Percentiles rank a stretch among this genome's conserved stretches.
These are phyloP conservation scores for Psilocybe cyanescens DNA, from an alignment of 768 basidiomycete genomes.

Conservation along the genomic window DNA sequence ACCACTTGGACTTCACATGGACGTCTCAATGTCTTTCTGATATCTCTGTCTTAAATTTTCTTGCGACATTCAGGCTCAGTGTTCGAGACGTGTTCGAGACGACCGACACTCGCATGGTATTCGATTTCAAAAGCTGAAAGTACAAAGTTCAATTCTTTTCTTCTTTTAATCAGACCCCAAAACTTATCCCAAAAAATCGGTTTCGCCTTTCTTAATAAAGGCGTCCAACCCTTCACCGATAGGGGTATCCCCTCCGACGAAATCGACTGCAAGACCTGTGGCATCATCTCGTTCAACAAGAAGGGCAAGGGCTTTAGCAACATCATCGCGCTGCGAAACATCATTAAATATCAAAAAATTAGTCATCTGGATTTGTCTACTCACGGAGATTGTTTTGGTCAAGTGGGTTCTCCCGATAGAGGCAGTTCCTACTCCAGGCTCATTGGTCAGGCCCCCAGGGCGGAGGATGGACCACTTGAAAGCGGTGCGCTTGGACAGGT, in stretches of 20 bases:
- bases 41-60: too few species aligned
- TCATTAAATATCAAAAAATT: neutral
- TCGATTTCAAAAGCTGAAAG: too few species aligned
- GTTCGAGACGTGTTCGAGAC: too few species aligned
- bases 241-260: slow-evolving; percentile 54
- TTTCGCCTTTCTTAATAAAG: slow-evolving; percentile 52
- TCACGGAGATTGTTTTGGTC: slow-evolving; percentile 47
- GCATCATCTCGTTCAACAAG: slow-evolving; percentile 55
- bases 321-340: slow-evolving; percentile 55
- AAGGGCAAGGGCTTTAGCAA: slow-evolving; percentile 50
- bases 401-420: slow-evolving; percentile 58
- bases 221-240: slow-evolving; percentile 52
- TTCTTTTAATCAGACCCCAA: too few species aligned
- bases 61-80: too few species aligned
- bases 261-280: slow-evolving; percentile 61
- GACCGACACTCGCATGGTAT: too few species aligned
- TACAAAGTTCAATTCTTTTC: too few species aligned
- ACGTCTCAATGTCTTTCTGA: too few species aligned
- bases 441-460: slow-evolving; percentile 58
- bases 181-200: slow-evolving; percentile 38
- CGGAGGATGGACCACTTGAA: slow-evolving; percentile 74
- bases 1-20: too few species aligned
- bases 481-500: slow-evolving; percentile 47
- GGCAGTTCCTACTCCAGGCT: slow-evolving; percentile 53
- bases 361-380: slow-evolving; percentile 15